Evolutionary conservation across 2,329 filamentous ascomycete species (phyloP).

Genomic region (Xylaria sp.): DNA sequence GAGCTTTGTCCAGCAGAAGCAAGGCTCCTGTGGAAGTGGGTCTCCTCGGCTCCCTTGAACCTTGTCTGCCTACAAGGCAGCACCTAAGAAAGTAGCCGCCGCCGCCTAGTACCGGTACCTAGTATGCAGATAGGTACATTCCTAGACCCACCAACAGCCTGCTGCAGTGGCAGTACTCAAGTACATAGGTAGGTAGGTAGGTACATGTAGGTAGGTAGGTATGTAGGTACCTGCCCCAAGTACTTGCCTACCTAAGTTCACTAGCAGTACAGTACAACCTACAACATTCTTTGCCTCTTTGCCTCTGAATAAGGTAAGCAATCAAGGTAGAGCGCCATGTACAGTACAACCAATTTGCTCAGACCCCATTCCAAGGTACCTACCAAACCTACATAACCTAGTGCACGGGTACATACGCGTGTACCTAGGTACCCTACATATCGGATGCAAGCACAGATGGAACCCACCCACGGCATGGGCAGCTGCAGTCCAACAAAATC

Average conservation of each 20-base stretch:
- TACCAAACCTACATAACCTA: neutral
- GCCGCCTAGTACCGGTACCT: too few species aligned
- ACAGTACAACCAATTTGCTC: too few species aligned
- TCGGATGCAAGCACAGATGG: constrained; percentile 20
- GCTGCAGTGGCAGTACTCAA: constrained; percentile 17
- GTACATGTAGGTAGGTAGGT: too few species aligned
- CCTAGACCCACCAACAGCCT: constrained; percentile 21
- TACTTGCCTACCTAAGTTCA: too few species aligned
- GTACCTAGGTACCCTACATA: constrained; percentile 15
- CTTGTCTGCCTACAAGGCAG: constrained; percentile 23
- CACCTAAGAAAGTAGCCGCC: constrained; percentile 10
- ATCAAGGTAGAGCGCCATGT: neutral
- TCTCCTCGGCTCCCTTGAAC: constrained; percentile 19
- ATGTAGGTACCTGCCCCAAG: too few species aligned
- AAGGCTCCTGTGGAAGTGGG: constrained; percentile 17
- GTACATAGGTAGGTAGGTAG: neutral
- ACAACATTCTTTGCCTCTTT: neutral
- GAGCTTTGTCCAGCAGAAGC: constrained; percentile 28
- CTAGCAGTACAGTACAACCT: constrained; percentile 1
- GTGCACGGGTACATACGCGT: neutral
- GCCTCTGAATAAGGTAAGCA: too few species aligned
- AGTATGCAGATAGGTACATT: too few species aligned
- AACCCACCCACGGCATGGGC: constrained; percentile 31
- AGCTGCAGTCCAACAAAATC: constrained; percentile 38
- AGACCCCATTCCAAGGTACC: too few species aligned